Evolutionary conservation across 805 yeast species (phyloP).

Genomic region (Hanseniaspora pseudoguilliermondii): DNA sequence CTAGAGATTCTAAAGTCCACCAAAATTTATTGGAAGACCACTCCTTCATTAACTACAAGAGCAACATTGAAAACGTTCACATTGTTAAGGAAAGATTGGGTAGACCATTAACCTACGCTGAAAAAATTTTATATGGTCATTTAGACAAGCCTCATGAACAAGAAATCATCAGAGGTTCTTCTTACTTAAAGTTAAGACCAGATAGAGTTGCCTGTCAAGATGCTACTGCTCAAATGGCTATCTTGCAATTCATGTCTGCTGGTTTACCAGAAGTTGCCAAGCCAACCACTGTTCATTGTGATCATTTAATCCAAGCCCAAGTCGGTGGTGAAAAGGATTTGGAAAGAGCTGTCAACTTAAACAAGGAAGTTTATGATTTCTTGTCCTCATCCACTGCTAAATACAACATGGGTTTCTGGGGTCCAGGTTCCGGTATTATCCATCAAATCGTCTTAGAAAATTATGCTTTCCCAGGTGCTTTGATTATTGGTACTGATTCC

Average conservation of each 20-base stretch:
- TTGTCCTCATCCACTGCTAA: slow-evolving; percentile 80
- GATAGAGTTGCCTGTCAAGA: slow-evolving; percentile 98
- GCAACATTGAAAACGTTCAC: slow-evolving; percentile 75
- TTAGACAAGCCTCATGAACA: slow-evolving; percentile 85
- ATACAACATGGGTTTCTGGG: slow-evolving; percentile 97
- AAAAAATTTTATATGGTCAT: slow-evolving; percentile 89
- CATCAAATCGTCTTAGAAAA: slow-evolving; percentile 94
- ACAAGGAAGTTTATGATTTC: slow-evolving; percentile 91
- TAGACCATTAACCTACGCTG: slow-evolving; percentile 90
- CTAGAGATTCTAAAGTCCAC: slow-evolving; percentile 60
- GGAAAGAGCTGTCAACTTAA: slow-evolving; percentile 71
- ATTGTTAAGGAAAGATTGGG: slow-evolving; percentile 69
- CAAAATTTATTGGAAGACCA: slow-evolving; percentile 71
- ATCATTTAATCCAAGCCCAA: slow-evolving; percentile 93
- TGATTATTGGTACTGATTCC: slow-evolving; percentile 92
- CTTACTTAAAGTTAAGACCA: slow-evolving; percentile 88
- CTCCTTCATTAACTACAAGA: slow-evolving; percentile 83
- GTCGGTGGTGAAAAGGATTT: slow-evolving; percentile 79
- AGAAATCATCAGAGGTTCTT: slow-evolving; percentile 72
- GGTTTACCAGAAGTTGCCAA: slow-evolving; percentile 85
- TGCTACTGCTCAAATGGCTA: slow-evolving; percentile 98
- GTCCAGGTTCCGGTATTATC: slow-evolving; percentile 96
- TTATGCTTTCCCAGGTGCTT: slow-evolving; percentile 94
- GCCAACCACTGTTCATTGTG: slow-evolving; percentile 95
- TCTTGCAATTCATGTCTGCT: slow-evolving; percentile 91